A percentile compares a stretch with the other conserved stretches of the same genome.
Evolutionary conservation across 768 basidiomycete species (phyloP).

Genomic region (Nidularia pulvinata): DNA sequence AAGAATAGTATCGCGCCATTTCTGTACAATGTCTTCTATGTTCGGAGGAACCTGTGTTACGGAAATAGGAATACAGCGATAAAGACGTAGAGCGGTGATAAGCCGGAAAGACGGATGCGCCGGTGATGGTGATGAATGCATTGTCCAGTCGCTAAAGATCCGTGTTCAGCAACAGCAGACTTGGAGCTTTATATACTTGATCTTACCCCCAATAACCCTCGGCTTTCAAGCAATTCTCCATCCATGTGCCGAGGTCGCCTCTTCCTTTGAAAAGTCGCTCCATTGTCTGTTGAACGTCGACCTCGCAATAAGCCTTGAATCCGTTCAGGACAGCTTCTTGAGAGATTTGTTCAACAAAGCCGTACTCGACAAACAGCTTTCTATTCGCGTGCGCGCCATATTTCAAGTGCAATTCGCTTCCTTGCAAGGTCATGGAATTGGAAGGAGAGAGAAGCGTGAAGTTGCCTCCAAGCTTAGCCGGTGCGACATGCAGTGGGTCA

Average conservation of each 20-base stretch:
- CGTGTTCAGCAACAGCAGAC: conserved; percentile 1
- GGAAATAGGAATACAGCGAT: conserved; percentile 41
- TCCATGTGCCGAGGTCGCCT: conserved; percentile 35
- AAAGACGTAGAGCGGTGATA: conserved; percentile 68
- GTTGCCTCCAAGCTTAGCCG: conserved; percentile 36
- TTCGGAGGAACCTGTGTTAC: conserved; percentile 12
- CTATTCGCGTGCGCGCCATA: conserved; percentile 84
- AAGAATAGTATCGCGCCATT: conserved; percentile 56
- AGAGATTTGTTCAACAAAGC: conserved; percentile 59
- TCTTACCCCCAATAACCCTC: conserved; percentile 87
- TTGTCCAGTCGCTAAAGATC: conserved; percentile 70
- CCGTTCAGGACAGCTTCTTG: conserved; percentile 14
- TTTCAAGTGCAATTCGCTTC: conserved; percentile 71
- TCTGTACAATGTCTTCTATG: conserved; percentile 26
- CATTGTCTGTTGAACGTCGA: conserved; percentile 59
- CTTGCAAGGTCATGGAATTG: conserved; percentile 33
- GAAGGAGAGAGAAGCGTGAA: conserved; percentile 52
- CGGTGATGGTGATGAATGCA: conserved; percentile 59
- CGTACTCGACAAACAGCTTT: conserved; percentile 87
- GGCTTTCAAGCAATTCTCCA: conserved; percentile 52
- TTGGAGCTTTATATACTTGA: neutral
- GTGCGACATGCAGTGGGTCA: conserved; percentile 32
- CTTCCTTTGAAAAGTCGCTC: conserved; percentile 46
- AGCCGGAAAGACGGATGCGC: conserved; percentile 83
- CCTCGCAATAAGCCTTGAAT: conserved; percentile 43